phyloP scores from a whole-genome alignment of 202 grass and related monocot genomes.

The Zoysia matrella region DNA sequence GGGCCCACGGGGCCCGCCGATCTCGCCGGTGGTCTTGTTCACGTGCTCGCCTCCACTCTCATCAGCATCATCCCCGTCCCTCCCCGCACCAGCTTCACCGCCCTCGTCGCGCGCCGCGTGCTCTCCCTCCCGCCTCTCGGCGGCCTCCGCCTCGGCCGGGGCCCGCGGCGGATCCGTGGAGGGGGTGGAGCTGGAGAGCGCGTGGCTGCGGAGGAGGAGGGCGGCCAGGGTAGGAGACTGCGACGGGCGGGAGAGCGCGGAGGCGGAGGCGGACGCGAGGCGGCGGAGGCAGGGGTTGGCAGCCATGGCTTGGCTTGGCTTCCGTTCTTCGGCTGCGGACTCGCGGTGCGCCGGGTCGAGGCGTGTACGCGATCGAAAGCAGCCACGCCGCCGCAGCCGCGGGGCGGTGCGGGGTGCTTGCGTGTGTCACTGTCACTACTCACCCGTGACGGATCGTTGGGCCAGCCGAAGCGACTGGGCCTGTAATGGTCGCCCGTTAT shows the following conservation, averaged over 20 bases:
- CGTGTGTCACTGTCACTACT: too few relatives aligned
- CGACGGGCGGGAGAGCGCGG: conserved; percentile 28
- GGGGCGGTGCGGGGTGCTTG: not conserved
- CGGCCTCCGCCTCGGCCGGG: not conserved
- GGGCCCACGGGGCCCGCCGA: conserved; percentile 79
- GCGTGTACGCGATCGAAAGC: not conserved
- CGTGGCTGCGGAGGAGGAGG: not conserved
- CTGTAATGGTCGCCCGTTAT: not conserved
- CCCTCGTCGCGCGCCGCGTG: conserved; percentile 27
- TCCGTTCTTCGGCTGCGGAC: not conserved
- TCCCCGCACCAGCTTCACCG: not conserved
- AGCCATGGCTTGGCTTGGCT: conserved; percentile 31
- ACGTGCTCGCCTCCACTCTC: conserved; percentile 41
- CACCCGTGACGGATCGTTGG: not conserved
- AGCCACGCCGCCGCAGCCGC: not conserved
- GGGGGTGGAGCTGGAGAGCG: conserved; percentile 38
- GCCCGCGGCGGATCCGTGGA: conserved; percentile 22
- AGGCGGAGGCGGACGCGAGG: conserved; percentile 24
- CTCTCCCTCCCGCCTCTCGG: not conserved
- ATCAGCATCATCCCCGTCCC: not conserved
- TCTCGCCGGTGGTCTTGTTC: conserved; percentile 72
- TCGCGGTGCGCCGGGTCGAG: not conserved
- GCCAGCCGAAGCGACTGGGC: not conserved
- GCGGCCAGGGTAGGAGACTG: not conserved
- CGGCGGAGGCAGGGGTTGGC: conserved; percentile 51